Base-by-base conservation (phyloP, 768 basidiomycete genomes). In the Suillus sp. region DNA sequence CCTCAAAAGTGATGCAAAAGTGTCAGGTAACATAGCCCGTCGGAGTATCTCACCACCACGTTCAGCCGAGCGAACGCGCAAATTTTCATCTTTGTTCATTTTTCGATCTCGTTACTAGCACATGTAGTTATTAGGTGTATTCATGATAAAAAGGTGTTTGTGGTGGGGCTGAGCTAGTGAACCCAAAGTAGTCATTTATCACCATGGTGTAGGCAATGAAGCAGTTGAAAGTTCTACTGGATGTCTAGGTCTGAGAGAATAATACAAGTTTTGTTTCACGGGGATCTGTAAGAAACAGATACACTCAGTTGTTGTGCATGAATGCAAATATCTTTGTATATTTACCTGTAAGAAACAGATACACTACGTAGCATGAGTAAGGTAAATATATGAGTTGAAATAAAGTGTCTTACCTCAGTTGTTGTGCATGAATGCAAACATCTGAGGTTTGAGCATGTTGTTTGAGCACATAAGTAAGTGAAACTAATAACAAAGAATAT, bases 131-230 rank as follows among this genome's bases (percentile, higher is more conserved):
- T 30, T 30, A n/a, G n/a, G n/a, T n/a, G n/a, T n/a, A n/a, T n/a
- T n/a, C n/a, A n/a, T n/a, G n/a, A n/a, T n/a, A n/a, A n/a, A n/a
- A n/a, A n/a, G 96, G 93, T 69, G 92, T 93, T 62, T 99, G 96
- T 68, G 97, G 97, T 67, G 97, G 99, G 78, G 99, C 96, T 0
- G 84, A 89, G 66, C 80, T 99, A 62, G 83, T 95, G 37, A 99
- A 99, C 69, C 86, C 95, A 18, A 96, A 97, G 75, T 92, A 95
- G 75, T 97, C 96, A 1, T 83, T 96, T 71, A 90, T 96, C 66
- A 97, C 95, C 10, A 97, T 97, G 95, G 93, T 96, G 90, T 95
- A 98, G 82, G 90, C 88, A 42, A 68, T 8, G 11, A 4, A 25
- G 11, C 34, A 0, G 48, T 54, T 25, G 32, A n/a, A 40, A 37